Percentiles rank a stretch among this genome's conserved stretches.
Conservation (phyloP, 1,284 basidiomycete genomes). For the Ceratobasidium sp. region DNA sequence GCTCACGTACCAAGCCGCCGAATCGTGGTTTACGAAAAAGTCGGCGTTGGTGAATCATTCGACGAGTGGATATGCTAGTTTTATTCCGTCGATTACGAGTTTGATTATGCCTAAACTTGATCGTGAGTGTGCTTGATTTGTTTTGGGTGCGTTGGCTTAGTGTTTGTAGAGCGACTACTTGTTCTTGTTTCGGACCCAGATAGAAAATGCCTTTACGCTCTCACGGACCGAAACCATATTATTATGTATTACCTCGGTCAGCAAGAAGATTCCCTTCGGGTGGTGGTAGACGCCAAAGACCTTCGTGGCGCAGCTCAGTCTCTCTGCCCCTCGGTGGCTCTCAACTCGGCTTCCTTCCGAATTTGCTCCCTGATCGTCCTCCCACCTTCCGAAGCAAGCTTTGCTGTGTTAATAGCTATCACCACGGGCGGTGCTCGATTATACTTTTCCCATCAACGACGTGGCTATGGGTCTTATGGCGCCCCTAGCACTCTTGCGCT, state of each 20-base stretch:
- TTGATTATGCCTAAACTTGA: conserved; percentile 59
- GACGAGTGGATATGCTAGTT: conserved; percentile 49
- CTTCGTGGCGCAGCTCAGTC: conserved; percentile 60
- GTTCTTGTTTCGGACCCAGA: conserved; percentile 56
- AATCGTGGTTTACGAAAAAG: conserved; percentile 91
- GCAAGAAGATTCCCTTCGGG: conserved; percentile 10
- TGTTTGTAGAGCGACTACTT: conserved; percentile 19
- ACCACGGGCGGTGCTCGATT: conserved; percentile 78
- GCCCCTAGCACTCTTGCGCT: conserved; percentile 61
- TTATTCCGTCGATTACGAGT: conserved; percentile 65
- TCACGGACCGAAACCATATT: conserved; percentile 72
- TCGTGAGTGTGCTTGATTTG: conserved; percentile 54
- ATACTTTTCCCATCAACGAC: conserved; percentile 65
- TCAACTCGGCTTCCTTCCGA: conserved; percentile 70
- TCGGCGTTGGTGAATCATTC: conserved; percentile 78
- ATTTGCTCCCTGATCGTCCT: conserved; percentile 70
- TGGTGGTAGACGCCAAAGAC: conserved; percentile 19
- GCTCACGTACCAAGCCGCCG: conserved; percentile 86
- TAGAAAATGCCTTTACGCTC: conserved; percentile 74
- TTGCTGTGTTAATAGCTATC: conserved; percentile 77
- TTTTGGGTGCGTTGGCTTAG: not conserved
- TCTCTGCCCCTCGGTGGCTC: conserved; percentile 72
- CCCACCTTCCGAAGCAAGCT: conserved; percentile 64
- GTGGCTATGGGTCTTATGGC: conserved; percentile 46
- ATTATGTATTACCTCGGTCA: conserved; percentile 55